Evolutionary conservation across 768 basidiomycete species (phyloP), one percentile per base, ranked within the genome.

Genomic region (Collybiopsis luxurians): DNA sequence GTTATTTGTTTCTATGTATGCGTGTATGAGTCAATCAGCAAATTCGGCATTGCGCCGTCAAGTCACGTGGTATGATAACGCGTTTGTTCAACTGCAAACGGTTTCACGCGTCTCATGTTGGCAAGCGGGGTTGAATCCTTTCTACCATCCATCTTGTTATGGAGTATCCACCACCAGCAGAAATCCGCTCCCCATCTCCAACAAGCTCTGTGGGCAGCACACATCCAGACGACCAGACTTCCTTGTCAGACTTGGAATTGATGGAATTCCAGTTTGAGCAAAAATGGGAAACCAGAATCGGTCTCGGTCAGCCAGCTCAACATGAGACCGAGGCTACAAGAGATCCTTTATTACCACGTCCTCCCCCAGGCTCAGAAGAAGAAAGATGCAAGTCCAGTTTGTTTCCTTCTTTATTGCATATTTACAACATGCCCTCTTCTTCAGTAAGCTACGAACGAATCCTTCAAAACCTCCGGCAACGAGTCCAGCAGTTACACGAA

Each of bases 171-270:
- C 71, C 76, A 17, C 71, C 76, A 23, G 77, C 79, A 26, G 74
- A 79, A 23, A 65, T 79, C 28, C 78, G 79, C 9, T 72, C 75
- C 9, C 73, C 80, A 2, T 83, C 81, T 10, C 80, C 80, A 12
- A 74, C 80, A 17, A 80, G 79, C 56, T 82, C 81, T 13, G 71
- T 82, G 21, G 80, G 80, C 42, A 81, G 79, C 15, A 61, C 71
- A 1, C 78, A 79, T 51, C 71, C 67, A 12, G 70, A 71, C 45
- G 80, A 81, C 63, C 75, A 78, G 58, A 81, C 79, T 1, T 72
- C 77, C 2, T 64, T 67, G 46, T 76, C 75, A 43, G 81, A 83
- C 61, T 60, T 63, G n/a, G 80, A 83, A 59, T 59, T 60, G 0
- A 62, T 69, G 27, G 61, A 75, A 42, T 52, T 54, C 2, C 72